Evolutionary conservation across 768 basidiomycete genomes (phyloP).

Genomic region (Amanita molliuscula): DNA sequence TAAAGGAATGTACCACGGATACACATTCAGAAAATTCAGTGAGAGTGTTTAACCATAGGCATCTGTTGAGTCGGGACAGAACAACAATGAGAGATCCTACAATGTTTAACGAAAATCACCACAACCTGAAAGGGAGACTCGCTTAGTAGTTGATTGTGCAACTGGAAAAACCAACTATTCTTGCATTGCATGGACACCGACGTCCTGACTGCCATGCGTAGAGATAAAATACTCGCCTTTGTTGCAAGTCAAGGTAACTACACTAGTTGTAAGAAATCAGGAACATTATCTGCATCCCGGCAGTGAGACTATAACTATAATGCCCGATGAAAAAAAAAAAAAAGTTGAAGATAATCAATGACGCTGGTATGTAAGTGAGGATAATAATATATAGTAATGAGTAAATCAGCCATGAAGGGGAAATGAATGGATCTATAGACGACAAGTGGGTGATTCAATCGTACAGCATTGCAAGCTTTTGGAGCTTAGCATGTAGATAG

Average conservation of each 20-base stretch:
- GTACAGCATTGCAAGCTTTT: neutral
- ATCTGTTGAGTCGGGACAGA: too few relatives aligned
- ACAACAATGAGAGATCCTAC: neutral
- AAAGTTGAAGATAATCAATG: neutral
- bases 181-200: too few relatives aligned
- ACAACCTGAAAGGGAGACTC: neutral
- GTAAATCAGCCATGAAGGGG: neutral
- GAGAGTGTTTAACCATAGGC: too few relatives aligned
- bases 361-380: neutral
- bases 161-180: too few relatives aligned
- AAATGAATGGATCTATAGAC: neutral
- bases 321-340: neutral
- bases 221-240: too few relatives aligned
- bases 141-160: too few relatives aligned
- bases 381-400: neutral
- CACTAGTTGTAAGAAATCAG: too few relatives aligned
- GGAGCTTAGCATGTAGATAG: neutral
- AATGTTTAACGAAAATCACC: neutral
- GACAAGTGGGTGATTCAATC: neutral
- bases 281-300: too few relatives aligned
- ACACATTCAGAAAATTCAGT: too few relatives aligned
- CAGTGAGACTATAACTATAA: too few relatives aligned
- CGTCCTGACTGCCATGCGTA: too few relatives aligned
- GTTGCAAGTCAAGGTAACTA: too few relatives aligned
- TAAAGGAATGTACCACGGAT: neutral